Base-by-base conservation (phyloP, 352 stramenopile genomes). In the Pythium utonaiense region DNA sequence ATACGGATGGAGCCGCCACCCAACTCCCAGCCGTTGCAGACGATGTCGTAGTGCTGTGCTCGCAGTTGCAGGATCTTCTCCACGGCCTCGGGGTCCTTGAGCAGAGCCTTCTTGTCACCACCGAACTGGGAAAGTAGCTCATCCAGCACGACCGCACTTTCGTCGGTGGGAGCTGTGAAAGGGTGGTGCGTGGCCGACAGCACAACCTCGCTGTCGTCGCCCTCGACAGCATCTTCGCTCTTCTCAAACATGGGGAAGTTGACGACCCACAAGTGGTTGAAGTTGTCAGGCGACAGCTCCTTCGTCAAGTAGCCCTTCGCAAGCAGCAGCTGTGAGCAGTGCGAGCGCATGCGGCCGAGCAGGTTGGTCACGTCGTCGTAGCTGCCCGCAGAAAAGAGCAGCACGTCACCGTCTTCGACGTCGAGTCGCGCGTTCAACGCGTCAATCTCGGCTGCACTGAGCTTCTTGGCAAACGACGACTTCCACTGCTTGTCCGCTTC, bases 201-300 rank as follows among this genome's bases (percentile, higher is more conserved):
- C 24, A 67, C 64, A 14, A 77, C 61, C 12, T 44, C 36, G 9
- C 9, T 33, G 10, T 40, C 33, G n/a, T 71, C 69, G 33, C 65
- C 71, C 12, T 42, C 63, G 6, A 31, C 61, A 14, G 31, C 69
- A 51, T 89, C 81, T 27, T 89, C 77, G 53, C 69, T 85, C 14
- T 71, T 72, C 63, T 94, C 83, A 33, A 96, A 96, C 82, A 96
- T 88, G 17, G 88, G 88, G 57, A 96, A 96, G 63, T 95, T 78
- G 36, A 88, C 71, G 28, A 96, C 82, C 86, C 86, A 96, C 36
- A 93, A 62, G 57, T 88, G 80, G 53, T 91, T 61, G 57, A 89
- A 93, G 66, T 90, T 88, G 40, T 71, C 74, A 12, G 82, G 70
- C 24, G 83, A 62, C 16, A 93, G 62, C 57, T 91, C 83, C 4